phyloP scores from a whole-genome alignment of 331 rosid genomes.

The Prunus yedoensis region DNA sequence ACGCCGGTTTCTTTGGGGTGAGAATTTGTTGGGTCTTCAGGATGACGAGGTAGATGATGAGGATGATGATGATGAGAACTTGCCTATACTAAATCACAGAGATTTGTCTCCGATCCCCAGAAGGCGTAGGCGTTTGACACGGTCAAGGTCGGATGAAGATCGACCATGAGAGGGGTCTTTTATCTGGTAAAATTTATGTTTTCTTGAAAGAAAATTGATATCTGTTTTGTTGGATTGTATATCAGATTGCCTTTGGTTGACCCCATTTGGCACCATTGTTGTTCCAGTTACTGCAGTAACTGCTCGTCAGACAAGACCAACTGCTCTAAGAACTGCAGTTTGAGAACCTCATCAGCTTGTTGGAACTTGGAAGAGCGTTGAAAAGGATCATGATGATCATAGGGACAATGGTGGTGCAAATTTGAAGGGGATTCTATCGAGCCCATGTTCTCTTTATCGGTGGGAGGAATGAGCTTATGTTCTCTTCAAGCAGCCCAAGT shows the following conservation, averaged over 20 bases:
- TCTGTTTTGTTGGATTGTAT: conserved; percentile 26
- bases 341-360: conserved; percentile 9
- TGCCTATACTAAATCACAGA: conserved; percentile 40
- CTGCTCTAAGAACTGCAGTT: not conserved
- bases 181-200: conserved; percentile 49
- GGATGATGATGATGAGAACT: conserved; percentile 45
- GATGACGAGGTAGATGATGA: conserved; percentile 43
- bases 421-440: not conserved
- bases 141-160: conserved; percentile 68
- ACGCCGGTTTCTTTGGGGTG: conserved; percentile 79
- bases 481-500: not conserved
- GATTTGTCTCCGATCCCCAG: conserved; percentile 65
- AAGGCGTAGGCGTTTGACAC: conserved; percentile 66
- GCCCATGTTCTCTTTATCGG: not conserved
- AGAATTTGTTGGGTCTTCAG: conserved; percentile 71
- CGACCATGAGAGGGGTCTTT: conserved; percentile 39
- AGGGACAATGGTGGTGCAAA: not conserved
- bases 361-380: not conserved
- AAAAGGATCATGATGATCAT: not conserved
- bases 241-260: conserved; percentile 32
- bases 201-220: conserved; percentile 24
- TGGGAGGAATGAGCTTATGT: not conserved
- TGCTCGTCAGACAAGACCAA: conserved; percentile 4
- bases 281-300: conserved; percentile 38
- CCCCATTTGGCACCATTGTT: conserved; percentile 36